Conservation (phyloP, 2,329 filamentous ascomycete species). For the Sclerotinia trifoliorum region DNA sequence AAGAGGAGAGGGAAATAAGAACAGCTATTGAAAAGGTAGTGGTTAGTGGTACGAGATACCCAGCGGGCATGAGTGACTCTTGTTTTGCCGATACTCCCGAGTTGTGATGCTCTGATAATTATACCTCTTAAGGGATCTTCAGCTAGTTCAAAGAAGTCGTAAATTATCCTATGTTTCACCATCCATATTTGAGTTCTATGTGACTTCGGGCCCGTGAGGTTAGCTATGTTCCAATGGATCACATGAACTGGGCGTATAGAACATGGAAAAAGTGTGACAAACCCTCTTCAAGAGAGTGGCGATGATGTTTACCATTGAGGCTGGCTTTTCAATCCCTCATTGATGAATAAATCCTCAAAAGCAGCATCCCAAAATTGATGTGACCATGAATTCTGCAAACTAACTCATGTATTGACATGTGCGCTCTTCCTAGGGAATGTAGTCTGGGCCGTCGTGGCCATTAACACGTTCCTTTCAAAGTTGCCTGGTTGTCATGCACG, state of each 20-base stretch:
- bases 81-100: conserved; percentile 31
- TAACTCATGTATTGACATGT: no score
- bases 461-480: background rate
- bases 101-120: conserved; percentile 20
- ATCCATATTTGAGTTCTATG: background rate
- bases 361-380: background rate
- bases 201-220: background rate
- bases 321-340: background rate
- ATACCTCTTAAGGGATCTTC: background rate
- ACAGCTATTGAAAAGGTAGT: conserved; percentile 47
- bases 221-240: background rate
- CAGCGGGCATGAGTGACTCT: conserved; percentile 40
- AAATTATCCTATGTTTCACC: background rate
- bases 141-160: background rate
- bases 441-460: background rate
- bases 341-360: background rate
- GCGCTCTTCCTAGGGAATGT: background rate
- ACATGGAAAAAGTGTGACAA: background rate
- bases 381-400: background rate
- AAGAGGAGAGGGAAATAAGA: conserved; percentile 30
- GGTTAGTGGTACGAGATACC: conserved; percentile 51
- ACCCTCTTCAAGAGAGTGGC: no score
- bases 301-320: background rate
- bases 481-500: background rate
- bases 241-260: background rate